Evolutionary conservation across 2,329 filamentous ascomycete species (phyloP).

Genomic region (Epichloe typhina): DNA sequence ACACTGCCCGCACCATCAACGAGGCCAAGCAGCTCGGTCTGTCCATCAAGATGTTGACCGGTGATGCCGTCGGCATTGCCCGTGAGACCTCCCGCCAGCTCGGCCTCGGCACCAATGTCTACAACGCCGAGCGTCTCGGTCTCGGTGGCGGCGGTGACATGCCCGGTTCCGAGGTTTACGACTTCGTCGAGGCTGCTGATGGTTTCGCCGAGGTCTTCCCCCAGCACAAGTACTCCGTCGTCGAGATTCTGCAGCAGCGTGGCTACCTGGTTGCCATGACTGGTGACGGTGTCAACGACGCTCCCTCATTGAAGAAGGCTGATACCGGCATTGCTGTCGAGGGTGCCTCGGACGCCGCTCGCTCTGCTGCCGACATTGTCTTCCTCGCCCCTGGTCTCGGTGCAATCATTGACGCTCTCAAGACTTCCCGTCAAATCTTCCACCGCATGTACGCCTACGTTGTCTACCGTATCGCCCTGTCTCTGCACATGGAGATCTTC

Average conservation of each 20-base stretch:
- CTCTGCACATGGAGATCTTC: conserved; percentile 83
- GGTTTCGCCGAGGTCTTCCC: conserved; percentile 88
- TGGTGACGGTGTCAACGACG: conserved; percentile 91
- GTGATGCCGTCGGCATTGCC: conserved; percentile 86
- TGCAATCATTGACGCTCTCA: conserved; percentile 84
- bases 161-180: conserved; percentile 86
- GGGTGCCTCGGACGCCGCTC: conserved; percentile 80
- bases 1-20: conserved; percentile 80
- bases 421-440: conserved; percentile 90
- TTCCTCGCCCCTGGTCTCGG: conserved; percentile 85
- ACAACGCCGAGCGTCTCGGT: conserved; percentile 86
- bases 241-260: conserved; percentile 86
- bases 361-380: conserved; percentile 84
- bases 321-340: conserved; percentile 93
- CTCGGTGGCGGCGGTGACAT: conserved; percentile 83
- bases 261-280: conserved; percentile 93
- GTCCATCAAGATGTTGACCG: conserved; percentile 92
- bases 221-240: conserved; percentile 90
- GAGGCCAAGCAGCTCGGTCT: conserved; percentile 80
- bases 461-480: conserved; percentile 87
- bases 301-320: conserved; percentile 86
- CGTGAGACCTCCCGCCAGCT: conserved; percentile 85
- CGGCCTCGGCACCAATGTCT: conserved; percentile 83
- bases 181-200: conserved; percentile 90
- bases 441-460: conserved; percentile 96